These are phyloP conservation scores for Starmerella sp. DNA, from an alignment of 805 yeast species.

Conservation along the genomic window DNA sequence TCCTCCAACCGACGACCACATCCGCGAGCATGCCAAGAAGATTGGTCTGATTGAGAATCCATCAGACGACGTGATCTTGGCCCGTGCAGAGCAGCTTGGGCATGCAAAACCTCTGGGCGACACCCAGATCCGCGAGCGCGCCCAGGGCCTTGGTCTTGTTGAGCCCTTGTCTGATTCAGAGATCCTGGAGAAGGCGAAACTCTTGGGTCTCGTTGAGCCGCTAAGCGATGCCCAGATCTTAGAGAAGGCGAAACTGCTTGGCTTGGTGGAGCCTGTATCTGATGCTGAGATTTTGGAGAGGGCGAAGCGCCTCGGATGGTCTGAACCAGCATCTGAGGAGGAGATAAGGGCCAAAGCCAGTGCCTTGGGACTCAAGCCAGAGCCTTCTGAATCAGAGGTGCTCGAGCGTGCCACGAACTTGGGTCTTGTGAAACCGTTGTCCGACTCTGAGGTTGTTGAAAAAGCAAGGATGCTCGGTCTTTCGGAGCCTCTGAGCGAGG, in stretches of 20 bases:
- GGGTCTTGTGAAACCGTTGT: constrained; percentile 40
- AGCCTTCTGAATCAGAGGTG: constrained; percentile 8
- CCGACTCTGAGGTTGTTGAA: constrained; percentile 6
- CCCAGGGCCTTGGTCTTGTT: constrained; percentile 22
- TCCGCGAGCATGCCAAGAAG: constrained; percentile 9
- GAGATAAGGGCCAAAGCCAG: too few relatives aligned
- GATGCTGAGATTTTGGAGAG: constrained; percentile 7
- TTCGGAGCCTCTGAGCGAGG: constrained; percentile 5
- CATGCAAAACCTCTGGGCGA: constrained; percentile 9
- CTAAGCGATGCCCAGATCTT: constrained; percentile 46
- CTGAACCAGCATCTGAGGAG: too few relatives aligned
- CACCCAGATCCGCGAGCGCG: constrained; percentile 14
- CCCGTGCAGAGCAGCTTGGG: constrained; percentile 13
- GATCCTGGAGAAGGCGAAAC: constrained; percentile 54
- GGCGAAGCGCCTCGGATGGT: constrained; percentile 14
- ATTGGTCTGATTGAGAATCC: constrained; percentile 16
- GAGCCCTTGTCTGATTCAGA: constrained; percentile 14
- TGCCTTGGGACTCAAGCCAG: too few relatives aligned
- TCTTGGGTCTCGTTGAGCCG: constrained; percentile 50
- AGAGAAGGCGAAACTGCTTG: constrained; percentile 22
- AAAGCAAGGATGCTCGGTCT: constrained; percentile 15
- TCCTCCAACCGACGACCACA: constrained; percentile 53
- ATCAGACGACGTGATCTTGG: constrained; percentile 4
- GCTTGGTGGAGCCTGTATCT: constrained; percentile 18
- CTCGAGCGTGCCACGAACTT: constrained; percentile 66